These are phyloP conservation scores for Rhododendron henanense DNA, from an alignment of 148 eudicot species.

Conservation along the genomic window DNA sequence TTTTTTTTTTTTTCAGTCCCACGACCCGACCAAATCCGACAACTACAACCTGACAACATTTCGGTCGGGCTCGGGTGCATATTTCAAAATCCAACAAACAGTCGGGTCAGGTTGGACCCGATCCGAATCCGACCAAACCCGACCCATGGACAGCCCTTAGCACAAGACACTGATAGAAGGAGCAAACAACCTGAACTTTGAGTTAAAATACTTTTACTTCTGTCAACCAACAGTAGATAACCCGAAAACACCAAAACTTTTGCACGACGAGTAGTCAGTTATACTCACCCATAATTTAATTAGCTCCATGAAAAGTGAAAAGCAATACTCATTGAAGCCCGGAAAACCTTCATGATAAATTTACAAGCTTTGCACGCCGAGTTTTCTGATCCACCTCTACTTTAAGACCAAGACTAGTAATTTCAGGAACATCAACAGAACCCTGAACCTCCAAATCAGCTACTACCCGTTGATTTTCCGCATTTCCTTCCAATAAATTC, in stretches of 20 bases:
- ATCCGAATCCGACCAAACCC: too few species aligned
- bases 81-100: too few species aligned
- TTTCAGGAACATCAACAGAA: conserved; percentile 69
- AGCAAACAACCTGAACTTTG: neutral
- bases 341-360: conserved; percentile 30
- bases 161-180: neutral
- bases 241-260: neutral
- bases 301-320: neutral
- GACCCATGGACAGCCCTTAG: too few species aligned
- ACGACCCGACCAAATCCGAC: too few species aligned
- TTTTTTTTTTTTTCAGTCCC: too few species aligned
- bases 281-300: too few species aligned
- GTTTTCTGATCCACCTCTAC: conserved; percentile 74
- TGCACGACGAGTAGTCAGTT: neutral
- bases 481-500: conserved; percentile 65
- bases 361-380: conserved; percentile 68
- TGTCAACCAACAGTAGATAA: neutral
- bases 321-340: neutral
- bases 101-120: too few species aligned
- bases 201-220: neutral
- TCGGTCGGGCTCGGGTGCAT: too few species aligned
- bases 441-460: conserved; percentile 79
- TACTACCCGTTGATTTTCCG: conserved; percentile 54
- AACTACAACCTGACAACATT: too few species aligned
- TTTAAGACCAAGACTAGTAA: conserved; percentile 60